Evolutionary conservation across 2,329 filamentous ascomycete species (phyloP).

Genomic region (Penicillium nordicum): DNA sequence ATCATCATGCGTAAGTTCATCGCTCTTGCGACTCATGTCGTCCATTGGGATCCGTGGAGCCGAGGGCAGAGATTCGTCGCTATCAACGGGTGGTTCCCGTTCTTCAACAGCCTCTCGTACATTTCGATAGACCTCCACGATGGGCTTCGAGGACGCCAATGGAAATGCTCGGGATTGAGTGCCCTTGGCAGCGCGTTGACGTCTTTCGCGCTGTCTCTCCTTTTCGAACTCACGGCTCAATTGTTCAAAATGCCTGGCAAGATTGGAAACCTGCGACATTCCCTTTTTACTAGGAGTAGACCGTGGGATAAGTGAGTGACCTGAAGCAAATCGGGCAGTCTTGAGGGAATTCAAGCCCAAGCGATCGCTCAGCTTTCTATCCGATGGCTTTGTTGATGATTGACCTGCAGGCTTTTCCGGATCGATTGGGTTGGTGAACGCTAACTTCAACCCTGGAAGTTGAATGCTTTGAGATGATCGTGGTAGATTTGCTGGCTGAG

Average conservation of each 20-base stretch:
- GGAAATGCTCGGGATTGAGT: conserved; percentile 78
- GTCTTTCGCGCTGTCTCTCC: conserved; percentile 81
- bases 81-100: conserved; percentile 62
- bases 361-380: conserved; percentile 75
- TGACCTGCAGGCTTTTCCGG: conserved; percentile 23
- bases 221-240: conserved; percentile 95
- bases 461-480: conserved; percentile 18
- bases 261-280: conserved; percentile 77
- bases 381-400: conserved; percentile 42
- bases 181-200: conserved; percentile 72
- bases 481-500: conserved; percentile 46
- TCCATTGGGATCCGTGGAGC: conserved; percentile 25
- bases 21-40: conserved; percentile 33
- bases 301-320: conserved; percentile 76
- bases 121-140: conserved; percentile 92
- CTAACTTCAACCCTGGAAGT: conserved; percentile 23
- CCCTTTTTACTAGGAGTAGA: conserved; percentile 70
- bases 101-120: conserved; percentile 91
- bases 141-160: conserved; percentile 87
- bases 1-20: conserved; percentile 25
- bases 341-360: conserved; percentile 66
- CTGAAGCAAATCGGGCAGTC: conserved; percentile 45
- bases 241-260: conserved; percentile 95
- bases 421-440: conserved; percentile 21
- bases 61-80: conserved; percentile 44